Percentiles rank a stretch among this genome's conserved stretches.
Conservation (phyloP, 257 asterid genomes). For the Przewalskia tangutica region DNA sequence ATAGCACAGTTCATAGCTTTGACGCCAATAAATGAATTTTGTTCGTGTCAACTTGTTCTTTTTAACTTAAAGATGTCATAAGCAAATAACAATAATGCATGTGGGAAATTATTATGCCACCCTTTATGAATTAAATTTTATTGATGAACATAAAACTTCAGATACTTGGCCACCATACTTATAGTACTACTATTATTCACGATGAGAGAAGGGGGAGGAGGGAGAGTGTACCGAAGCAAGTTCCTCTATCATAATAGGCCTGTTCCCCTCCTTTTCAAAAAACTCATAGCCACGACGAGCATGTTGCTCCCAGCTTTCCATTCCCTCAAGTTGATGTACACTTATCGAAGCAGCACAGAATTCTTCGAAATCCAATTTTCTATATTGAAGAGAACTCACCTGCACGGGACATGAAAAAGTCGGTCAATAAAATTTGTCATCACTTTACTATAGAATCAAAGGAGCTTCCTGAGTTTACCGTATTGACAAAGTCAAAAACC, state of each 20-base stretch:
- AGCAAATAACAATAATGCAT: not conserved
- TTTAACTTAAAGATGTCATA: not conserved
- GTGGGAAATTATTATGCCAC: not conserved
- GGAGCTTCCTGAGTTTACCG: conserved; percentile 32
- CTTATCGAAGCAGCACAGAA: conserved; percentile 84
- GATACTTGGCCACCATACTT: not conserved
- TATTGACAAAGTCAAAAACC: conserved; percentile 64
- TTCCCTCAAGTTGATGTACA: conserved; percentile 84
- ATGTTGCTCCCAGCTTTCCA: conserved; percentile 86
- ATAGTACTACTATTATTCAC: not conserved
- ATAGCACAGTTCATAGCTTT: not conserved
- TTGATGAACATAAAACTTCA: not conserved
- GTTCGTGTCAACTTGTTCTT: not conserved
- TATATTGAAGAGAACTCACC: conserved; percentile 84
- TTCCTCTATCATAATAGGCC: conserved; percentile 91
- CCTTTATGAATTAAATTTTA: not conserved
- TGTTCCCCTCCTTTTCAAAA: conserved; percentile 84
- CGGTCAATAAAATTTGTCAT: not conserved
- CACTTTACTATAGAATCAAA: too few species aligned
- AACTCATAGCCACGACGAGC: conserved; percentile 86
- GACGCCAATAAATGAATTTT: not conserved
- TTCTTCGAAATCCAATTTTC: conserved; percentile 83
- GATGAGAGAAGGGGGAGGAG: not conserved
- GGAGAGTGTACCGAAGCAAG: conserved; percentile 71
- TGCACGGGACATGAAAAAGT: conserved; percentile 15